Base-by-base conservation (phyloP, 495 filamentous ascomycete species). In the Aspergillus baeticus region DNA sequence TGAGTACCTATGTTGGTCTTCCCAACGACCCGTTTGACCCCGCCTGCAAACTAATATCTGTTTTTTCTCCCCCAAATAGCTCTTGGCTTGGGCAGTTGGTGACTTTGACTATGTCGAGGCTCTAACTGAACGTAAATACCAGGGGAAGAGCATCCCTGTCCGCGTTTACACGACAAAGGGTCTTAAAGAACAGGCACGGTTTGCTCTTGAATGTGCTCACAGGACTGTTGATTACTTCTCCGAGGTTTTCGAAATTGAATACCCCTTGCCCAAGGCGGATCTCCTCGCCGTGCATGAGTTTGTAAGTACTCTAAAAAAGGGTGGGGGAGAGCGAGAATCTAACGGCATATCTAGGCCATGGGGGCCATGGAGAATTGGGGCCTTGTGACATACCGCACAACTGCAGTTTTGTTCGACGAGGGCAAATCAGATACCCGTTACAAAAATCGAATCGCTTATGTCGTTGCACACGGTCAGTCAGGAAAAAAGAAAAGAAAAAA, bases 231-330 rank as follows among this genome's bases (percentile, higher is more conserved):
- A 98, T 68, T 92, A 90, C 71, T 98, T 94, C 73, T 96, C 92
- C 0, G 91, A 96, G 68, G 83, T 85, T 36, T 98, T 98, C 65
- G 87, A 86, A 51, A 89, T 96, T 57, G 92, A 98, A 63, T 98
- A 96, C 67, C 94, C 94, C 7, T 81, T 98, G 13, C 94, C 94
- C 49, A 98, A 98, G 77, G 87, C 90, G 29, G 94, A 98, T 69
- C 80, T 98, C 31, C 80, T 98, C 13, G 94, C 94, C 52, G 93
- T 98, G 45, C 94, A 97, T 76, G 94, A 97, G 77, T 98, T 97
- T 79, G 88, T 87, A 71, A 77, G 81, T 77, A n/a, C 50, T 51
- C 2, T n/a, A 43, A 4, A 51, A 31, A 5, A 23, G 57, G 71
- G 78, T 62, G n/a, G n/a, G n/a, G n/a, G n/a, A 29, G 26, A 29